These are phyloP conservation scores for Aureobasidium sp. DNA, from an alignment of 2,329 filamentous ascomycete species.

Conservation along the genomic window DNA sequence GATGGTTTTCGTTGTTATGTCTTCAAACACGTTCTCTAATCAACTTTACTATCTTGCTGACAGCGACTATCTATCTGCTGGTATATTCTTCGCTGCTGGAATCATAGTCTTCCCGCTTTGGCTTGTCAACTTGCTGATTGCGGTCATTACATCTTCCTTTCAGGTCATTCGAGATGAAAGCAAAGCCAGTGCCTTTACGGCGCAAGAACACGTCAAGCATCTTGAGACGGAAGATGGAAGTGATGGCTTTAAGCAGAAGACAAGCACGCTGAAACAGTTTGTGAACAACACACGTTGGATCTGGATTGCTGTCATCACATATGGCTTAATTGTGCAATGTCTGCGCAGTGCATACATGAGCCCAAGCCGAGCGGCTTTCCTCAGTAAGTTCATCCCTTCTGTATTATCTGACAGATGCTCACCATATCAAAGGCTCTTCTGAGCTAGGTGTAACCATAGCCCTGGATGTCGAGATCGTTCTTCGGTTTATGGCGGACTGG, in stretches of 20 bases:
- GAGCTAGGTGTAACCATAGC: conserved; percentile 70
- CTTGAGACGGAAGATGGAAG: conserved; percentile 31
- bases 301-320: conserved; percentile 74
- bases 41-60: conserved; percentile 89
- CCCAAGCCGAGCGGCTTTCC: conserved; percentile 49
- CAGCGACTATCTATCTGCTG: conserved; percentile 80
- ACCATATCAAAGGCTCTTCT: conserved; percentile 29
- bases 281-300: conserved; percentile 67
- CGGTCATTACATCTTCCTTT: conserved; percentile 96
- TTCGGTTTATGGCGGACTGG: conserved; percentile 74
- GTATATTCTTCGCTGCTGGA: conserved; percentile 61
- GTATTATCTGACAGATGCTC: not conserved
- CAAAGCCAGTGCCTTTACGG: conserved; percentile 85
- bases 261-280: conserved; percentile 52
- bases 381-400: conserved; percentile 38
- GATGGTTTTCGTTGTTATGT: conserved; percentile 96
- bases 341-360: conserved; percentile 71
- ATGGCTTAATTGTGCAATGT: conserved; percentile 70
- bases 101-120: conserved; percentile 93
- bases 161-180: conserved; percentile 97
- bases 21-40: conserved; percentile 92
- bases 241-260: conserved; percentile 31
- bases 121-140: conserved; percentile 90
- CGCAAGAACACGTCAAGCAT: conserved; percentile 48
- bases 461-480: conserved; percentile 70